Evolutionary conservation across 75 land plant genomes (phyloP).

Genomic region (Pinus tabuliformis): DNA sequence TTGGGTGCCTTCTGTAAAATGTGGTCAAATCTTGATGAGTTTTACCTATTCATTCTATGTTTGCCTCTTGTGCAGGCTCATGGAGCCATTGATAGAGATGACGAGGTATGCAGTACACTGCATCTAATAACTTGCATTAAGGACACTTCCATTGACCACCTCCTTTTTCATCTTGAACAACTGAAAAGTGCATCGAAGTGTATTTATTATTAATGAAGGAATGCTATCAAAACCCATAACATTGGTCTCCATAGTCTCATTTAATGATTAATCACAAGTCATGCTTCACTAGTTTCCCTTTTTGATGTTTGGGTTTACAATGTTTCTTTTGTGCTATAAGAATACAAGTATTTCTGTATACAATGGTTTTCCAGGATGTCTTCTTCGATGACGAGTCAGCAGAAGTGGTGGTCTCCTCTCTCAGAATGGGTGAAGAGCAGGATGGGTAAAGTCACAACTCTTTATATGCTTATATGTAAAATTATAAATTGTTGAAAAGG

Average conservation of each 20-base stretch:
- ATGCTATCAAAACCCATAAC: neutral
- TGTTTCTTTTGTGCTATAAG: neutral
- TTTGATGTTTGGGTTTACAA: neutral
- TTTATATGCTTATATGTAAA: neutral
- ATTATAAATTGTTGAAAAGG: neutral
- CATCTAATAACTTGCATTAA: neutral
- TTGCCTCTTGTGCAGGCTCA: slow-evolving; percentile 43
- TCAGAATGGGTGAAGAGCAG: slow-evolving; percentile 90
- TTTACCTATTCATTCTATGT: neutral
- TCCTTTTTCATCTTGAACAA: neutral
- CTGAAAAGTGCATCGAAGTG: neutral
- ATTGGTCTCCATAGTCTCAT: neutral
- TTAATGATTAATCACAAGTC: neutral
- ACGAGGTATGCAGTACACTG: slow-evolving; percentile 59
- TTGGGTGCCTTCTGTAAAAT: neutral
- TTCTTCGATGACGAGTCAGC: slow-evolving; percentile 99
- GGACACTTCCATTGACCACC: neutral
- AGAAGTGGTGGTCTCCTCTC: slow-evolving; percentile 92
- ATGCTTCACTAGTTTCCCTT: neutral
- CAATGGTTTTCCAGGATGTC: slow-evolving; percentile 73
- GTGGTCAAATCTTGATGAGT: neutral
- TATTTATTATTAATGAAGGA: neutral
- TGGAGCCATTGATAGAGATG: slow-evolving; percentile 88
- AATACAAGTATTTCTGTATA: neutral
- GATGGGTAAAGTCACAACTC: slow-evolving; percentile 58